Evolutionary conservation across 371 early-diverging fungal species (phyloP), one percentile per base, ranked within the genome.

Genomic region (Homolaphlyctis polyrhiza): DNA sequence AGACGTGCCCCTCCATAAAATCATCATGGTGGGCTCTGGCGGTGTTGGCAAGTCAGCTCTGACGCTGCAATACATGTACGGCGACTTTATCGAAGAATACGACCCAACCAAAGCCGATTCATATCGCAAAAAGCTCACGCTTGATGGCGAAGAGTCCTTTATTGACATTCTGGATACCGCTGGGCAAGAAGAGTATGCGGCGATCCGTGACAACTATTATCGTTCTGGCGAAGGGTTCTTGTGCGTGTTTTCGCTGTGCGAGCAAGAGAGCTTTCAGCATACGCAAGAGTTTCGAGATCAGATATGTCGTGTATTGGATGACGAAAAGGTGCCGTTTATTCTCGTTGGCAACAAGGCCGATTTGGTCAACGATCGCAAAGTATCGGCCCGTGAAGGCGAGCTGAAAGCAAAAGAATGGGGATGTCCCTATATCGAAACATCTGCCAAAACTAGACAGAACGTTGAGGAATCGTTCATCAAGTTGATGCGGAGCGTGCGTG

Each of bases 101-200:
- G 95, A 95, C 73, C 95, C 95, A 5, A 95, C 95, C n/a, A 93
- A 93, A 69, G 95, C 93, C 57, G 95, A 95, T 69, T 90, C 74
- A 29, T 79, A 79, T 64, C 69, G 80, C 21, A 77, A 77, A 61
- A 79, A 79, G 62, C 64, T 68, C 36, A 61, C 58, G 25, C 67
- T 78, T 8, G 69, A 66, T 51, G 58, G 78, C 16, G 77, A 82
- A 55, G 93, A 92, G 61, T 90, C 90, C 63, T 89, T 90, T 66
- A 88, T 95, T 66, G 93, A 95, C 75, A 92, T 95, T 62, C 79
- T 95, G 58, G 95, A 95, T 77, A 95, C 95, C 30, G 95, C 95
- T 50, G 93, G 95, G 4, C 93, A 95, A 69, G 93, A 95, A 79
- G 95, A 93, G 63, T 73, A 77, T 60, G 79, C 79, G 1, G 81